These are phyloP conservation scores for Juglanconis sp. DNA, from an alignment of 2,329 filamentous ascomycete species.

Conservation along the genomic window DNA sequence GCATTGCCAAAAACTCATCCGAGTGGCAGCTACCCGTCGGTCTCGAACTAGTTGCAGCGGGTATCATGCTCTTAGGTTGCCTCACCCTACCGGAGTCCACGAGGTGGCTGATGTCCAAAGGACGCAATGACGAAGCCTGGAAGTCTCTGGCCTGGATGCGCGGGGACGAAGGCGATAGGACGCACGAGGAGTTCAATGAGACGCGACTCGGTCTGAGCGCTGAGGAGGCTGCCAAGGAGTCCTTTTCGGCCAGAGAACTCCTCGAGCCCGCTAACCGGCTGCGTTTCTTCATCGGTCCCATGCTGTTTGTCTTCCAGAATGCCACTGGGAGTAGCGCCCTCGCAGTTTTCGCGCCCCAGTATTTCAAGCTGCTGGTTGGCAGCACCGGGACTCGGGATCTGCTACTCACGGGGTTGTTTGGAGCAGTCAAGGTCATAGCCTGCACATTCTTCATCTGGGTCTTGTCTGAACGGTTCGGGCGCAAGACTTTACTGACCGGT, in stretches of 20 bases:
- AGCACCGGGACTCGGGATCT: conserved; percentile 8
- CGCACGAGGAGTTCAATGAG: conserved; percentile 3
- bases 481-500: not conserved
- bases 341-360: conserved; percentile 5
- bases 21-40: conserved; percentile 12
- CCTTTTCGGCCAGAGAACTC: not conserved
- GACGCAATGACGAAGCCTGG: conserved; percentile 9
- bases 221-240: conserved; percentile 3
- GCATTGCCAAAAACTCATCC: not conserved
- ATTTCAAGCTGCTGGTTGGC: conserved; percentile 7
- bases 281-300: conserved; percentile 6
- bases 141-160: conserved; percentile 3
- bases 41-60: conserved; percentile 6
- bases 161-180: not conserved
- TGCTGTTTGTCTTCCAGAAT: conserved; percentile 8
- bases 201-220: conserved; percentile 3
- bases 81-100: conserved; percentile 5
- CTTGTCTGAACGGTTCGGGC: conserved; percentile 5
- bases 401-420: conserved; percentile 6
- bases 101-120: conserved; percentile 5
- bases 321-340: conserved; percentile 6
- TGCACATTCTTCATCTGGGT: conserved; percentile 9
- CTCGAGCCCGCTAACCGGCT: conserved; percentile 9
- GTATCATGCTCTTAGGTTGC: conserved; percentile 9
- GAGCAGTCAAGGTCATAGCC: conserved; percentile 6